Conservation (phyloP, 2,329 filamentous ascomycete genomes). For the Tolypocladium nubicola region DNA sequence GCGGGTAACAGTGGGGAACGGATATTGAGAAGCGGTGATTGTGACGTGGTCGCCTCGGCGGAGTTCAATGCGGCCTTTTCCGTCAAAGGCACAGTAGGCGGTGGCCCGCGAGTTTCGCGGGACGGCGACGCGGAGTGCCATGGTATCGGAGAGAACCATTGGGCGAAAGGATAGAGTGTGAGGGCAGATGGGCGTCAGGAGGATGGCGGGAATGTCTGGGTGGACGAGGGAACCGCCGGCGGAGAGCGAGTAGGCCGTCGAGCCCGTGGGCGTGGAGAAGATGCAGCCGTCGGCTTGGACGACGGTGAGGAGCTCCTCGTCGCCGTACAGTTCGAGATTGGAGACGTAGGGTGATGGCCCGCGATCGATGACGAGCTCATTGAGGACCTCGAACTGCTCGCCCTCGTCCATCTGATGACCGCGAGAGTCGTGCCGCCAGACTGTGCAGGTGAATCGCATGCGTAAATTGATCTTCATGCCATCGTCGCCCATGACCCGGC, state of each 20-base stretch:
- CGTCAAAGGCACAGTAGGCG: constrained; percentile 94
- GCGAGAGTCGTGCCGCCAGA: constrained; percentile 61
- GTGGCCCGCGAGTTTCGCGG: constrained; percentile 79
- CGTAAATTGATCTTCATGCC: constrained; percentile 96
- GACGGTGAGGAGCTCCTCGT: constrained; percentile 88
- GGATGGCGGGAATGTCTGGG: constrained; percentile 91
- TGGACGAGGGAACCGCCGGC: constrained; percentile 93
- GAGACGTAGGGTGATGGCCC: constrained; percentile 95
- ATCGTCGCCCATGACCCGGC: constrained; percentile 82
- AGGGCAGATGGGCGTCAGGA: constrained; percentile 93
- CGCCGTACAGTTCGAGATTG: constrained; percentile 90
- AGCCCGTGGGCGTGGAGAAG: constrained; percentile 90
- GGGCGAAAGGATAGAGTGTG: constrained; percentile 95
- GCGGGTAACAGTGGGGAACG: constrained; percentile 90
- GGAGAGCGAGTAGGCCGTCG: constrained; percentile 91
- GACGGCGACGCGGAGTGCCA: constrained; percentile 81
- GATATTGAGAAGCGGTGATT: constrained; percentile 90
- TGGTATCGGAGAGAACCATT: constrained; percentile 93
- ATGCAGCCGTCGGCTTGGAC: constrained; percentile 97
- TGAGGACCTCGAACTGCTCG: constrained; percentile 95
- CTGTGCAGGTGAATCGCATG: constrained; percentile 98
- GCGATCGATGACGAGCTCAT: constrained; percentile 96
- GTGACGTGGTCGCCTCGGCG: constrained; percentile 92
- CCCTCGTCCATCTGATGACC: constrained; percentile 68
- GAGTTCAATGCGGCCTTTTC: constrained; percentile 89